A percentile compares a stretch with the other conserved stretches of the same genome.
Evolutionary conservation across 2,329 filamentous ascomycete species (phyloP).

Genomic region (Davidsoniella virescens): DNA sequence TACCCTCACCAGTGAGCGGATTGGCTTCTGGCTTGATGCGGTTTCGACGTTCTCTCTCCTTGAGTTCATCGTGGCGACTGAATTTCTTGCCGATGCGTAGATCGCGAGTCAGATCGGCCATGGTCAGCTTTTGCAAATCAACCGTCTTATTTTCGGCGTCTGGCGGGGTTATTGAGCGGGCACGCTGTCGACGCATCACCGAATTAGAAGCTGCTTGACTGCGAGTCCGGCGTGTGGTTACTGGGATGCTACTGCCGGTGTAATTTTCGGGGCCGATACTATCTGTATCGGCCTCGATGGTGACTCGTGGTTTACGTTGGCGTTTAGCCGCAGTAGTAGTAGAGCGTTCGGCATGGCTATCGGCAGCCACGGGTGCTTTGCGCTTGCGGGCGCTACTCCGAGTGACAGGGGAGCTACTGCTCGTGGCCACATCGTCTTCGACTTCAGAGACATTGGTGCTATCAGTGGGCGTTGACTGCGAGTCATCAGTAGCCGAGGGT

Average conservation of each 20-base stretch:
- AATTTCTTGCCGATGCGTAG: conserved; percentile 59
- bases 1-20: conserved; percentile 24
- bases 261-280: conserved; percentile 13
- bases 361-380: too few species aligned
- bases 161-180: conserved; percentile 41
- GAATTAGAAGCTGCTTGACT: not conserved
- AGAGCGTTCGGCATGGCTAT: not conserved
- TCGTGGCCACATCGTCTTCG: not conserved
- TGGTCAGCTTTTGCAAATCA: conserved; percentile 49
- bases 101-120: conserved; percentile 57
- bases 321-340: conserved; percentile 4
- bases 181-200: conserved; percentile 18
- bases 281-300: conserved; percentile 9
- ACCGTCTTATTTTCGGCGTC: conserved; percentile 46
- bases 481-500: conserved; percentile 8
- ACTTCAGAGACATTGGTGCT: conserved; percentile 8
- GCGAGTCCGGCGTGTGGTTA: conserved; percentile 15
- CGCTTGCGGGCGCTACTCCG: too few species aligned
- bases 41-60: conserved; percentile 43
- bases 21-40: conserved; percentile 13
- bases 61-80: conserved; percentile 55
- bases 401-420: not conserved
- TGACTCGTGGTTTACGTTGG: conserved; percentile 18
- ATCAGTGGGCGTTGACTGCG: conserved; percentile 8
- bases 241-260: conserved; percentile 13